Evolutionary conservation across 2,329 filamentous ascomycete genomes (phyloP), one percentile per base, ranked within the genome.

Genomic region (Cercospora citrullina): DNA sequence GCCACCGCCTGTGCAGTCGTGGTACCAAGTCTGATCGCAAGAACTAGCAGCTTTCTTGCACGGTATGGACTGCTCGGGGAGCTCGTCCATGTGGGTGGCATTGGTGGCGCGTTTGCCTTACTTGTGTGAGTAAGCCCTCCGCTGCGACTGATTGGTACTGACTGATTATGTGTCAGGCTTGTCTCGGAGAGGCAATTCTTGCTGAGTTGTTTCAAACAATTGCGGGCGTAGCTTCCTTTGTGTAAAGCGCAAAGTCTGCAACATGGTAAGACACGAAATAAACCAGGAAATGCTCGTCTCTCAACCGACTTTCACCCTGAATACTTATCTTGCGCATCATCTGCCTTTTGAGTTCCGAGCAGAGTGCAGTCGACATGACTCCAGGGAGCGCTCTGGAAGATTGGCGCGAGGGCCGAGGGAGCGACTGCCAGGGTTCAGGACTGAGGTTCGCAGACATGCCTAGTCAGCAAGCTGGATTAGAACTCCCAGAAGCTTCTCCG

Each of bases 61-160:
- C 66, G 66, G 39, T 81, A 80, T 68, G 81, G 81, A 0, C 62
- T 81, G 7, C 26, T 83, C 7, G 81, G 80, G n/a, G 80, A 84
- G 63, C 69, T 84, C 39, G 73, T 77, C 1, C 75, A 76, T 12
- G 77, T 80, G 30, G 80, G 79, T 6, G 72, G 58, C 4, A 69
- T 82, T 42, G 80, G 76, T n/a, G 78, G 70, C 0, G 58, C 75
- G 0, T 80, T 81, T 67, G 79, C 73, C 3, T 48, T 76, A 5
- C 72, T 77, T 28, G 73, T 84, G 79, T 80, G 71, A 75, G 79
- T 64, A 4, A 36, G 4, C 5, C 21, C 8, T 18, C 10, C 18
- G 9, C 42, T 21, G 7, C 9, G 3, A 3, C 5, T 48, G 14
- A 30, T 18, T 18, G n/a, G 23, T 9, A 16, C 3, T 16, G 7